Evolutionary conservation across 2,329 filamentous ascomycete species (phyloP), one percentile per base, ranked within the genome.

Genomic region (Fusarium sacchari): DNA sequence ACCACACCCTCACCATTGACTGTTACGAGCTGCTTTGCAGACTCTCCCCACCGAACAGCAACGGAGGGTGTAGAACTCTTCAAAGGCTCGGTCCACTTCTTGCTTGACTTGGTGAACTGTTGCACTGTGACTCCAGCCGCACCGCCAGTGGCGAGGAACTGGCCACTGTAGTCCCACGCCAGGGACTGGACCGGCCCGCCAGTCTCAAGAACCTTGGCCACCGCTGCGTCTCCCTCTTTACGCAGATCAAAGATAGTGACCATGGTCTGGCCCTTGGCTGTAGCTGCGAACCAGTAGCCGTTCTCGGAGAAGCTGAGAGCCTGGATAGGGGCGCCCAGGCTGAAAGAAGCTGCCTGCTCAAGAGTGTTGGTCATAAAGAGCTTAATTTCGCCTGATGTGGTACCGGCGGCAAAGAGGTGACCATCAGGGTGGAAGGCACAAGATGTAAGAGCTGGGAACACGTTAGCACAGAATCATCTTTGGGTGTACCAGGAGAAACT

Each of bases 381-480:
- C 81, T 95, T 94, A 81, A 99, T 93, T 65, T 94, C 91, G 49
- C 94, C 94, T 55, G 92, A 88, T 15, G 85, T 85, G n/a, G 93
- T 93, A 71, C 96, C 96, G 6, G 92, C 93, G 43, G 94, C 96
- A 77, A 98, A 90, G 11, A 99, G 88, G 80, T 98, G 94, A n/a
- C 96, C 96, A 80, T 99, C 96, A 12, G 97, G 96, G 81, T 99
- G 96, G 88, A 99, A 98, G 39, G 92, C 90, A 72, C 91, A 93
- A 57, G 91, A 89, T 3, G 93, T 93, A 50, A 97, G 86, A 69
- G 91, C 94, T 93, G 79, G 24, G 66, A 43, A 6, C 15, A 26
- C 42, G 59, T 77, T 70, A 70, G 53, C 22, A 49, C n/a, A 20
- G 12, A 15, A 46, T 42, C 4, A 22, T 36, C 26, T 36, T 36